These are phyloP conservation scores for Helminthosporium solani DNA, from an alignment of 2,329 filamentous ascomycete genomes.

Conservation along the genomic window DNA sequence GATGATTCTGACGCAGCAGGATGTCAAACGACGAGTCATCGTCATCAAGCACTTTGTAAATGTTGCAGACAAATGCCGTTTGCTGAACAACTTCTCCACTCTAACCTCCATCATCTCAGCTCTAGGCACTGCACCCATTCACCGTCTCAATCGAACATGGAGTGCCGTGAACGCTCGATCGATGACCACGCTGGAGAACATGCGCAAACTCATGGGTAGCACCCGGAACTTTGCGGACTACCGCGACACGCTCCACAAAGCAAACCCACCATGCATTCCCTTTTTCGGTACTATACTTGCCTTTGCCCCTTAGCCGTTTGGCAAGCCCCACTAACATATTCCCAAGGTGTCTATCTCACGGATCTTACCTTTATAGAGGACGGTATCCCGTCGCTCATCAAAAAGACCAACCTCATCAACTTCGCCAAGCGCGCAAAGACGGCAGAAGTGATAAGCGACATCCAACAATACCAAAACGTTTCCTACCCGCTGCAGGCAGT, in stretches of 20 bases:
- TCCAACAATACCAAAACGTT: slow-evolving; percentile 97
- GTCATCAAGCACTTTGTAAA: slow-evolving; percentile 98
- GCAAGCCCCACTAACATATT: not conserved
- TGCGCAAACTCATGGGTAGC: slow-evolving; percentile 93
- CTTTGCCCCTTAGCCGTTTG: too few relatives aligned
- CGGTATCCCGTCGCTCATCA: slow-evolving; percentile 92
- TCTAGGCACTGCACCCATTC: slow-evolving; percentile 89
- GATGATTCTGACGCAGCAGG: slow-evolving; percentile 93
- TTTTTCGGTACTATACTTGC: slow-evolving; percentile 72
- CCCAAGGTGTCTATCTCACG: slow-evolving; percentile 84
- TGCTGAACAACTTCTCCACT: slow-evolving; percentile 94
- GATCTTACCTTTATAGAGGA: slow-evolving; percentile 99
- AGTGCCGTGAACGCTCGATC: slow-evolving; percentile 86
- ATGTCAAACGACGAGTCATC: slow-evolving; percentile 92
- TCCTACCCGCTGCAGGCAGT: slow-evolving; percentile 92
- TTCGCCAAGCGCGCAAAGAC: slow-evolving; percentile 98
- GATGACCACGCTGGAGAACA: slow-evolving; percentile 75
- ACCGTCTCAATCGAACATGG: slow-evolving; percentile 92
- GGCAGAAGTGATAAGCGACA: slow-evolving; percentile 95
- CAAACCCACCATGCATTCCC: slow-evolving; percentile 94
- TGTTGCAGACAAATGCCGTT: slow-evolving; percentile 96
- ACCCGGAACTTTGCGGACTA: slow-evolving; percentile 99
- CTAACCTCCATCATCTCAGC: slow-evolving; percentile 97
- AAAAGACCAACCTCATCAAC: slow-evolving; percentile 96
- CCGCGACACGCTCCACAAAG: slow-evolving; percentile 84